Evolutionary conservation across 2,329 filamentous ascomycete genomes (phyloP), one percentile per base, ranked within the genome.

Genomic region (Aspergillus novoparasiticus): DNA sequence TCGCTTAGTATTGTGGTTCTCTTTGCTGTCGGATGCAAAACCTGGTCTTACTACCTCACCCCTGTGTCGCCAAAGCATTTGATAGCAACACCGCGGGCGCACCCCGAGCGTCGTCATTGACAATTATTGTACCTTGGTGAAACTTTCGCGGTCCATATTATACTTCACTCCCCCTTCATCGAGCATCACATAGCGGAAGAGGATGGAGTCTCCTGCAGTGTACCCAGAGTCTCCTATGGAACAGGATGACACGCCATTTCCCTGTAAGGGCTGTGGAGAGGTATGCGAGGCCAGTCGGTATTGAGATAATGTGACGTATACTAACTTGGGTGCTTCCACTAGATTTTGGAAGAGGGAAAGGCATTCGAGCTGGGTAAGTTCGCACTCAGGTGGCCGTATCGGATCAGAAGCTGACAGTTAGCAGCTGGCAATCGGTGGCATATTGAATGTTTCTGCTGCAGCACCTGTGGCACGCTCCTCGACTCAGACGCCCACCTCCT

Each of bases 321-420:
- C 61, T 65, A 63, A 64, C 26, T 61, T 66, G 64, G 61, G 30
- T 16, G 23, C 21, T 39, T 14, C 8, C 23, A 21, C 43, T 77
- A 97, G 93, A 97, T 98, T 70, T 86, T 99, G 23, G 95, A 99
- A 80, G 95, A 99, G 85, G 95, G 95, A 72, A 98, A 98, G 81
- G 95, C 95, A 58, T 99, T 97, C 74, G 95, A 99, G 82, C 86
- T 99, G 73, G 93, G 94, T 98, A 82, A 75, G 86, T 61, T 64
- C 57, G 54, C 41, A 39, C 62, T 62, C 5, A 21, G 6, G 14
- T 9, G 34, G 11, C 12, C 34, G 26, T 26, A 23, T 6, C 6
- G n/a, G 21, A 26, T 34, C 60, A 65, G n/a, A 32, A 59, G 45
- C 30, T 55, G 26, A 53, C 62, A 53, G 63, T 65, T 69, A 64